A percentile compares a stretch with the other conserved stretches of the same genome.
Evolutionary conservation across 257 asterid species (phyloP).

Genomic region (Solanum virginianum): DNA sequence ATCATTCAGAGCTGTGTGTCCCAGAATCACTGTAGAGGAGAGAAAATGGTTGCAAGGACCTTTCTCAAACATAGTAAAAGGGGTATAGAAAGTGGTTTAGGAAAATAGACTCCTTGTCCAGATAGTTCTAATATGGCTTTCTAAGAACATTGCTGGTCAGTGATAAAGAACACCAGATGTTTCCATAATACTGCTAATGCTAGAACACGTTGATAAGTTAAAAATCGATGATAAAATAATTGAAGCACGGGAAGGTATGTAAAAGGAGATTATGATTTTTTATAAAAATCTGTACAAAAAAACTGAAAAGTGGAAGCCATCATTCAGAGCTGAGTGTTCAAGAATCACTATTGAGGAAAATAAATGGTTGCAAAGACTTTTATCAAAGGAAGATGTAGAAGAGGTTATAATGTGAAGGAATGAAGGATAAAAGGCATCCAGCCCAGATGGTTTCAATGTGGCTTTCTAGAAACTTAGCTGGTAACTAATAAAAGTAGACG

Average conservation of each 20-base stretch:
- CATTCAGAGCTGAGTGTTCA: neutral
- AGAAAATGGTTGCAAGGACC: neutral
- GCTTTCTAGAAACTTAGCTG: neutral
- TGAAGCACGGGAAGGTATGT: neutral
- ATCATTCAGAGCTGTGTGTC: neutral
- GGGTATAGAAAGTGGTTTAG: neutral
- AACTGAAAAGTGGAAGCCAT: neutral
- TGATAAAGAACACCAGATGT: neutral
- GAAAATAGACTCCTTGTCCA: neutral
- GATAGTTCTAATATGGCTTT: neutral
- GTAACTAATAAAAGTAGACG: neutral
- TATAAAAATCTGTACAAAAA: neutral
- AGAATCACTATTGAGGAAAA: neutral
- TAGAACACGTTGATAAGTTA: neutral
- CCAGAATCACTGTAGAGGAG: neutral
- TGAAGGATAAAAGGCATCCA: neutral
- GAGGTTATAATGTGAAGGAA: neutral
- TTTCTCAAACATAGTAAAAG: neutral
- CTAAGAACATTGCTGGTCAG: neutral
- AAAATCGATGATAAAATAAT: neutral
- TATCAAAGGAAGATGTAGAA: neutral
- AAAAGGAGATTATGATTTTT: neutral
- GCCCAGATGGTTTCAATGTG: neutral
- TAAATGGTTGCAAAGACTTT: neutral
- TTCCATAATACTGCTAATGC: neutral